Evolutionary conservation across 768 basidiomycete genomes (phyloP).

Genomic region (Mycena alexandri): DNA sequence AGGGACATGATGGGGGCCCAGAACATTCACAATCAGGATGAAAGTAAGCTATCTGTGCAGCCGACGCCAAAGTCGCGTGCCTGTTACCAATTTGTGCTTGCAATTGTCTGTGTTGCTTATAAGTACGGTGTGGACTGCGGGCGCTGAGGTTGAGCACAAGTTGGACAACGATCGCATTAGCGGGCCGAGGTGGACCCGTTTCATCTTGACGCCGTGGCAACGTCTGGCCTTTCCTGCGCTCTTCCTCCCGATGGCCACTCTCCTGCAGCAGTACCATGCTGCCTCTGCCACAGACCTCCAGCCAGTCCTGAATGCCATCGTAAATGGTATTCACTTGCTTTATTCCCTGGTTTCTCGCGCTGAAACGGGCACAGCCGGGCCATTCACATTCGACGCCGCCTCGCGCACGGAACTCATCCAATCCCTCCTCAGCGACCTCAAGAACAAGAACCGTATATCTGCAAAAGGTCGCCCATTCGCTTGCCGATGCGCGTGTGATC

Average conservation of each 20-base stretch:
- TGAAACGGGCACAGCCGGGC: constrained; percentile 52
- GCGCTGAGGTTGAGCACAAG: too few species aligned
- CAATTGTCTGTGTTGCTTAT: too few species aligned
- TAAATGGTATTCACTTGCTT: constrained; percentile 13
- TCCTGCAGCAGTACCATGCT: constrained; percentile 32
- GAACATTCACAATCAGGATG: too few species aligned
- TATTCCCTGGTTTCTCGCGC: not conserved
- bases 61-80: too few species aligned
- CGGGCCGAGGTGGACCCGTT: too few species aligned
- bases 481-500: constrained; percentile 20
- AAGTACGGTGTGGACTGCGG: too few species aligned
- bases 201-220: too few species aligned
- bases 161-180: too few species aligned
- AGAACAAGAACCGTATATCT: constrained; percentile 62
- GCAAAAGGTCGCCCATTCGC: constrained; percentile 60
- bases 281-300: constrained; percentile 15
- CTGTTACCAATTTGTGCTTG: too few species aligned
- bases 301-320: constrained; percentile 19
- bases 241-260: constrained; percentile 29
- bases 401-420: constrained; percentile 70
- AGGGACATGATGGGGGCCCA: too few species aligned
- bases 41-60: too few species aligned
- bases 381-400: constrained; percentile 60
- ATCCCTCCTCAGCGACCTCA: constrained; percentile 71
- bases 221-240: constrained; percentile 4